Percentiles rank a stretch among this genome's conserved stretches.
Evolutionary conservation across 1,284 basidiomycete species (phyloP).

Genomic region (Rhodotorula sp.): DNA sequence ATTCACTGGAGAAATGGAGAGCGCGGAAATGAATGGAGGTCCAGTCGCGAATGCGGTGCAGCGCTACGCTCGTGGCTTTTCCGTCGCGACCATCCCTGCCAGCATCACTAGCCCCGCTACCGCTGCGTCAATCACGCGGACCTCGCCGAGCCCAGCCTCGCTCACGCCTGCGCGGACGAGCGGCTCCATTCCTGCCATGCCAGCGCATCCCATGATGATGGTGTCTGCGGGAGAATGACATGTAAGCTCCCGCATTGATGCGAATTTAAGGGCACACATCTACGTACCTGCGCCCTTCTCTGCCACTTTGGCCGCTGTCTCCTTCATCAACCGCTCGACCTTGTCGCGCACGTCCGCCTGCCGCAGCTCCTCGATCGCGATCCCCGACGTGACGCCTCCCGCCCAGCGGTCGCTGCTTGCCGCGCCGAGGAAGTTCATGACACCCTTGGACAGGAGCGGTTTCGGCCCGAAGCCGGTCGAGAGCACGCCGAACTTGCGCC

Average conservation of each 20-base stretch:
- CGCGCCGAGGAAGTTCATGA: slow-evolving; percentile 47
- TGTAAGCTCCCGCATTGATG: too few species aligned
- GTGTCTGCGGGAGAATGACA: slow-evolving; percentile 45
- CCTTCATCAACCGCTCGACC: slow-evolving; percentile 53
- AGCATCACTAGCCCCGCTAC: slow-evolving; percentile 17
- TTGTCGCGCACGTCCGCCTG: slow-evolving; percentile 47
- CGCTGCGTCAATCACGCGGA: slow-evolving; percentile 27
- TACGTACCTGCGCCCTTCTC: slow-evolving; percentile 44
- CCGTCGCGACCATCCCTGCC: slow-evolving; percentile 19
- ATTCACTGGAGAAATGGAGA: not conserved
- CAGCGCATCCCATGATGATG: slow-evolving; percentile 58
- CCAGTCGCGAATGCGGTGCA: not conserved
- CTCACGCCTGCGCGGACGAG: slow-evolving; percentile 46
- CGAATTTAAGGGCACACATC: too few species aligned
- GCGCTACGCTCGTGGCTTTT: not conserved
- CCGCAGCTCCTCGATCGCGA: slow-evolving; percentile 56
- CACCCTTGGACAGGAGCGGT: slow-evolving; percentile 52
- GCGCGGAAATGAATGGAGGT: not conserved
- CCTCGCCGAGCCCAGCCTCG: slow-evolving; percentile 39
- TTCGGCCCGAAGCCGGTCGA: slow-evolving; percentile 58
- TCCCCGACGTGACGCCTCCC: slow-evolving; percentile 56
- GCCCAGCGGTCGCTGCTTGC: slow-evolving; percentile 49
- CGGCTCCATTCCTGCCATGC: slow-evolving; percentile 57
- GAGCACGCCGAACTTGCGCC: slow-evolving; percentile 56
- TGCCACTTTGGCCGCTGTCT: slow-evolving; percentile 47